Percentiles rank a stretch among this genome's conserved stretches.
These are phyloP conservation scores for Lyophyllum shimeji DNA, from an alignment of 768 basidiomycete species.

Conservation along the genomic window DNA sequence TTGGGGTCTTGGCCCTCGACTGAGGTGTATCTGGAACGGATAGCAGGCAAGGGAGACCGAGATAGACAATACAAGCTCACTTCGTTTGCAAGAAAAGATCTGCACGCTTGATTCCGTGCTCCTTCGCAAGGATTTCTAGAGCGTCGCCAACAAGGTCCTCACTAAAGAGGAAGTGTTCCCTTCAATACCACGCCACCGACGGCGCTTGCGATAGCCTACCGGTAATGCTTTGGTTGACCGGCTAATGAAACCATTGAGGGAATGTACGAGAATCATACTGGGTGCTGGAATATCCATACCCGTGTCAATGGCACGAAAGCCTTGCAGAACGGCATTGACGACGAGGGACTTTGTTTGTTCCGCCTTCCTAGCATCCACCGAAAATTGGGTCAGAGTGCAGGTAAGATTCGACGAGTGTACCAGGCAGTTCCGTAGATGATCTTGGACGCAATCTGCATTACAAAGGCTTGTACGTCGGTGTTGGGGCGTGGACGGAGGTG, in stretches of 20 bases:
- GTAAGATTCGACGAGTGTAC: slow-evolving; percentile 26
- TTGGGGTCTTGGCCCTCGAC: slow-evolving; percentile 68
- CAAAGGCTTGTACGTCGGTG: background rate
- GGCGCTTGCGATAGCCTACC: slow-evolving; percentile 33
- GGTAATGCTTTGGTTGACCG: slow-evolving; percentile 73
- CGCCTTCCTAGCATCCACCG: slow-evolving; percentile 62
- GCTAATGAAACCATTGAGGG: slow-evolving; percentile 32
- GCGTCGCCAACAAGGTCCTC: slow-evolving; percentile 84
- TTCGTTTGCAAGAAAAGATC: slow-evolving; percentile 82
- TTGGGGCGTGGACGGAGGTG: slow-evolving; percentile 1
- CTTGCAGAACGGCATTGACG: slow-evolving; percentile 66
- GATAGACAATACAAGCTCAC: slow-evolving; percentile 30
- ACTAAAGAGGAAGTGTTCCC: slow-evolving; percentile 30
- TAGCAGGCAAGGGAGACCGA: background rate
- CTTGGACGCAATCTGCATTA: slow-evolving; percentile 31
- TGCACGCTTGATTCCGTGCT: slow-evolving; percentile 64
- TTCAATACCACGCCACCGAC: background rate
- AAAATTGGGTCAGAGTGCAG: background rate
- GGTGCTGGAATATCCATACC: slow-evolving; percentile 37
- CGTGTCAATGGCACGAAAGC: slow-evolving; percentile 85
- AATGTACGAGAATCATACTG: background rate
- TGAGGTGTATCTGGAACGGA: slow-evolving; percentile 62
- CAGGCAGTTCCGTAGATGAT: slow-evolving; percentile 67
- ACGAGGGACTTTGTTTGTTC: slow-evolving; percentile 69
- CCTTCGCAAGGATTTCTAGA: slow-evolving; percentile 50